These are phyloP conservation scores for Rhazya stricta DNA, from an alignment of 257 asterid genomes.

Conservation along the genomic window DNA sequence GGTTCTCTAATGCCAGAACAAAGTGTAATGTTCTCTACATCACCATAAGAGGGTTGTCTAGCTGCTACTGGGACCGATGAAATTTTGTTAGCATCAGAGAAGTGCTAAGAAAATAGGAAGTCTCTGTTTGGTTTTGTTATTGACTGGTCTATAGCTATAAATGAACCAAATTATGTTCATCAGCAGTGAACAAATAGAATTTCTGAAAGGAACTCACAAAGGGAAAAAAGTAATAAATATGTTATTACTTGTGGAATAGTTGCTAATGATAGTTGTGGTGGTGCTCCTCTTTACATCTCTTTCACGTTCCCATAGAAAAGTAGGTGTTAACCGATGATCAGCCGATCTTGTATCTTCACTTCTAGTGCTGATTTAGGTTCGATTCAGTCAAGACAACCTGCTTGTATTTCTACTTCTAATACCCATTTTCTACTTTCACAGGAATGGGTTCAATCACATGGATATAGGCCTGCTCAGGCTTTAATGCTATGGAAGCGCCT, in stretches of 20 bases:
- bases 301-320: not conserved
- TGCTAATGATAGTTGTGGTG: not conserved
- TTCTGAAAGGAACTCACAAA: not conserved
- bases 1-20: not conserved
- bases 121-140: not conserved
- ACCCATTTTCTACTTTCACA: slow-evolving; percentile 29
- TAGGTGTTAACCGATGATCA: not conserved
- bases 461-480: slow-evolving; percentile 87
- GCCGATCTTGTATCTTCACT: not conserved
- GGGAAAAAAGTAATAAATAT: not conserved
- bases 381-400: not conserved
- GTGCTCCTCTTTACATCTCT: not conserved
- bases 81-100: not conserved
- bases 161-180: not conserved
- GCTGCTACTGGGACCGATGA: not conserved
- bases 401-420: not conserved
- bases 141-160: not conserved
- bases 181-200: not conserved
- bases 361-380: not conserved
- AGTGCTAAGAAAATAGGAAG: too few relatives aligned
- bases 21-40: not conserved
- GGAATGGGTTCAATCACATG: slow-evolving; percentile 87
- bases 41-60: not conserved
- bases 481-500: slow-evolving; percentile 94
- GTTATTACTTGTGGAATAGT: not conserved